Evolutionary conservation across 306 rosid genomes (phyloP).

Genomic region (Boehmeria nivea): DNA sequence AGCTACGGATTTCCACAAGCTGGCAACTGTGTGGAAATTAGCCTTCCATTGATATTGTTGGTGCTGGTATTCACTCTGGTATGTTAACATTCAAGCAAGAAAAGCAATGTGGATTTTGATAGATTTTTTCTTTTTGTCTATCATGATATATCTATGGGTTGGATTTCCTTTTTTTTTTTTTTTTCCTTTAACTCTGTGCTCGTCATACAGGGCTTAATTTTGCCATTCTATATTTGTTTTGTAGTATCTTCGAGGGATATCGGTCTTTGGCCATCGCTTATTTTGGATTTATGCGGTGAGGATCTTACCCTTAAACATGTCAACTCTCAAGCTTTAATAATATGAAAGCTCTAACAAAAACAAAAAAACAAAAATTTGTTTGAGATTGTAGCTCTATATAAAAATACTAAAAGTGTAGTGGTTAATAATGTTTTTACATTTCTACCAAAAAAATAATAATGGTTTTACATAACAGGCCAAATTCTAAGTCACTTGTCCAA

Average conservation of each 20-base stretch:
- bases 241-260: conserved; percentile 84
- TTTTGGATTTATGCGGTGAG: conserved; percentile 83
- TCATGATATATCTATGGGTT: no score
- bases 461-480: no score
- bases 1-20: conserved; percentile 96
- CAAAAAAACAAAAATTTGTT: no score
- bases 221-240: conserved; percentile 16
- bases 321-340: neutral
- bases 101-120: conserved; percentile 8
- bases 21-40: conserved; percentile 84
- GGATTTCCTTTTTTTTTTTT: conserved; percentile 1
- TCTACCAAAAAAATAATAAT: no score
- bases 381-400: no score
- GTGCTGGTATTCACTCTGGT: conserved; percentile 78
- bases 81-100: conserved; percentile 24
- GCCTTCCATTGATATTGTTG: conserved; percentile 71
- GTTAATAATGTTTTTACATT: no score
- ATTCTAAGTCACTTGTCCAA: no score
- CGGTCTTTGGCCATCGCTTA: conserved; percentile 64
- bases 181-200: no score
- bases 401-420: no score
- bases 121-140: no score
- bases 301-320: conserved; percentile 16
- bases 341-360: no score
- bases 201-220: conserved; percentile 18